These are phyloP conservation scores for Diaporthe vexans DNA, from an alignment of 2,329 filamentous ascomycete species.

Conservation along the genomic window DNA sequence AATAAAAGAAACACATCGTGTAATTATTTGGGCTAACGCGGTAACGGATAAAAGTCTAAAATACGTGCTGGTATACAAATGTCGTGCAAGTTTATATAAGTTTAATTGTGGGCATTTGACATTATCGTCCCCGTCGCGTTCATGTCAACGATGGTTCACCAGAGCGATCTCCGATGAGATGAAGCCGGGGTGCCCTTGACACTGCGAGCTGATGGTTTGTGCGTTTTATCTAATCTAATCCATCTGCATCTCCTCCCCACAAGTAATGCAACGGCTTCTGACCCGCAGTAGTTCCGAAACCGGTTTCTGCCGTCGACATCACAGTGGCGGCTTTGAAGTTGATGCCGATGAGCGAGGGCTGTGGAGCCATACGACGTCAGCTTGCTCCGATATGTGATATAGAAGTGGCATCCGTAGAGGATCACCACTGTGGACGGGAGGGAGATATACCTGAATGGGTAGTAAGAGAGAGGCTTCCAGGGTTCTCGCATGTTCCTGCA, in stretches of 20 bases:
- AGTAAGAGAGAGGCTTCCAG: not conserved
- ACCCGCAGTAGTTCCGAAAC: constrained; percentile 4
- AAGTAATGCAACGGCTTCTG: not conserved
- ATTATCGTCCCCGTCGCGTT: not conserved
- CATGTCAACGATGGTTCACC: not conserved
- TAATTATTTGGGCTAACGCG: no score
- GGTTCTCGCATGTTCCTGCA: not conserved
- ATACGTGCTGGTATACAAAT: no score
- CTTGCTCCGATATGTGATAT: not conserved
- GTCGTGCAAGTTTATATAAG: not conserved
- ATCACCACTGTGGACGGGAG: not conserved
- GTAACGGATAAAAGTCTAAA: no score
- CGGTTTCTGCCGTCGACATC: not conserved
- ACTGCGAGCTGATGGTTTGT: not conserved
- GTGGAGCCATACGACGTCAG: constrained; percentile 11
- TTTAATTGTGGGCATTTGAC: not conserved
- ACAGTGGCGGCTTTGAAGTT: not conserved
- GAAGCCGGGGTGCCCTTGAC: not conserved
- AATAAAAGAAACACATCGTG: no score
- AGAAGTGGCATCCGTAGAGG: not conserved
- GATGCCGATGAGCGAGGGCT: not conserved
- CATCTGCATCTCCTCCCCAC: not conserved
- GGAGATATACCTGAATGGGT: no score
- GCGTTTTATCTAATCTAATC: constrained; percentile 25
- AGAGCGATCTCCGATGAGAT: not conserved